A percentile compares a stretch with the other conserved stretches of the same genome.
These are phyloP conservation scores for Hibiscus syriacus DNA, from an alignment of 345 rosid genomes.

Conservation along the genomic window DNA sequence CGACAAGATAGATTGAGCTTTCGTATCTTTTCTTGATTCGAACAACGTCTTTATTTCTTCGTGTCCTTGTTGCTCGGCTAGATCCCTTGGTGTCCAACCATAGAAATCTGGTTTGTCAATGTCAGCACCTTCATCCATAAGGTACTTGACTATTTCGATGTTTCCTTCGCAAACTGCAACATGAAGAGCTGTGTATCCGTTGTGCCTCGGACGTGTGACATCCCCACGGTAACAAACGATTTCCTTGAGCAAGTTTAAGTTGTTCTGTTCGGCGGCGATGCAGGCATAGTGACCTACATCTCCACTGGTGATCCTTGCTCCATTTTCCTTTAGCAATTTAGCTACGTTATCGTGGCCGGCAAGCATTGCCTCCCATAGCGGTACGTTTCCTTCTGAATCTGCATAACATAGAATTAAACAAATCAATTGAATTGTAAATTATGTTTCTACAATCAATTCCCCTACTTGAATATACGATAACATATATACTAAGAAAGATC, in stretches of 20 bases:
- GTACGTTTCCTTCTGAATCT: slow-evolving; percentile 68
- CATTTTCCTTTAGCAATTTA: slow-evolving; percentile 40
- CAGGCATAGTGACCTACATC: slow-evolving; percentile 77
- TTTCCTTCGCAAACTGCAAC: slow-evolving; percentile 75
- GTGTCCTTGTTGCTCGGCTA: slow-evolving; percentile 86
- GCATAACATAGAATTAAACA: slow-evolving; percentile 15
- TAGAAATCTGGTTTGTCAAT: slow-evolving; percentile 50
- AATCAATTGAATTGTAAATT: neutral
- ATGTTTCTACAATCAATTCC: neutral
- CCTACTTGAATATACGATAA: neutral
- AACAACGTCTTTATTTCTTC: slow-evolving; percentile 61
- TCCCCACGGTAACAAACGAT: slow-evolving; percentile 48
- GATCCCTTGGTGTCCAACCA: slow-evolving; percentile 63
- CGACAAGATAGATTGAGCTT: slow-evolving; percentile 25
- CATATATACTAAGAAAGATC: neutral
- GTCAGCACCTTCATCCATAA: slow-evolving; percentile 62
- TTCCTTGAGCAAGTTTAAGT: slow-evolving; percentile 52
- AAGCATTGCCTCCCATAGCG: slow-evolving; percentile 79
- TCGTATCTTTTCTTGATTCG: slow-evolving; percentile 27
- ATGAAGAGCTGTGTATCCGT: slow-evolving; percentile 71
- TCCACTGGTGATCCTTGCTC: slow-evolving; percentile 39
- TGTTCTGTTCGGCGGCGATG: slow-evolving; percentile 61
- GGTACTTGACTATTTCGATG: slow-evolving; percentile 54
- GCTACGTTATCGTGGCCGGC: slow-evolving; percentile 49
- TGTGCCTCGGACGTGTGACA: slow-evolving; percentile 39